Conservation (phyloP, 768 basidiomycete species). For the Amanita thiersii region DNA sequence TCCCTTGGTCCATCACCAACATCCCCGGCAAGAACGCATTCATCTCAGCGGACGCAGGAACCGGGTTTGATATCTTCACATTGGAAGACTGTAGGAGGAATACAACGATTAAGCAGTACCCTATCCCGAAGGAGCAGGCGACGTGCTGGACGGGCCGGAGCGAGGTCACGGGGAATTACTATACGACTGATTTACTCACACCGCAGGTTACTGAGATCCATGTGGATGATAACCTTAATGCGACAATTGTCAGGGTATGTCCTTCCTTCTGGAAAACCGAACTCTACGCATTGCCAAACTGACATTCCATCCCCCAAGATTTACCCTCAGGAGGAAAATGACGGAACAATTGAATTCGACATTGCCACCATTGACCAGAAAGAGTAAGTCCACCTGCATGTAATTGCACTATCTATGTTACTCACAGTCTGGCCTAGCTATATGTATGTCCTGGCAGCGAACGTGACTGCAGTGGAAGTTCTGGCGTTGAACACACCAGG, state of each 20-base stretch:
- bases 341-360: conserved; percentile 32
- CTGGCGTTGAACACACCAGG: conserved; percentile 19
- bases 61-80: conserved; percentile 28
- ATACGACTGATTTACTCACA: conserved; percentile 34
- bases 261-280: too few relatives aligned
- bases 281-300: too few relatives aligned
- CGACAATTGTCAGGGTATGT: conserved; percentile 21
- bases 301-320: neutral
- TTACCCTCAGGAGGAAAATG: conserved; percentile 18
- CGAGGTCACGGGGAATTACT: conserved; percentile 33
- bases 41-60: conserved; percentile 29
- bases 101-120: conserved; percentile 10
- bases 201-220: conserved; percentile 35
- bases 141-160: conserved; percentile 37
- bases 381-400: conserved; percentile 20
- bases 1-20: conserved; percentile 42
- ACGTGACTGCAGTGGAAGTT: conserved; percentile 19
- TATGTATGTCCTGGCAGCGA: conserved; percentile 21
- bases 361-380: conserved; percentile 27
- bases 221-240: conserved; percentile 36
- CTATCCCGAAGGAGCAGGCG: conserved; percentile 29
- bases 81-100: neutral
- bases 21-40: conserved; percentile 31
- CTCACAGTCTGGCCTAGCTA: conserved; percentile 13
- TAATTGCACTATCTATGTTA: neutral